These are phyloP conservation scores for Colletotrichum tropicale DNA, from an alignment of 2,329 filamentous ascomycete species.

Conservation along the genomic window DNA sequence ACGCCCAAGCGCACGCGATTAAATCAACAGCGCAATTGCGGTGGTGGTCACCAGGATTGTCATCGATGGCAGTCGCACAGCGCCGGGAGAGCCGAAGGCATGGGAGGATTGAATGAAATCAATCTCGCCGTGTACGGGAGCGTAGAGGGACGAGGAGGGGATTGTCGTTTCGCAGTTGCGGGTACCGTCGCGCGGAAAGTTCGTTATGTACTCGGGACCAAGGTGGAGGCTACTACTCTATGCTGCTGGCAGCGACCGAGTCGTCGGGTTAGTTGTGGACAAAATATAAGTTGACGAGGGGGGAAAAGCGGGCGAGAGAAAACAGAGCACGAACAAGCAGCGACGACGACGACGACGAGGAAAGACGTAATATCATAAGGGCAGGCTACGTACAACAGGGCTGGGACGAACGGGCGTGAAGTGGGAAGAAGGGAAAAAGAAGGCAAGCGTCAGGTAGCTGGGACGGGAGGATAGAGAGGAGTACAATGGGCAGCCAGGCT, in stretches of 20 bases:
- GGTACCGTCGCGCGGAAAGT: conserved; percentile 18
- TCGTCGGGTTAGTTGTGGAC: conserved; percentile 8
- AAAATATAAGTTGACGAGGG: not conserved
- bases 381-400: conserved; percentile 18
- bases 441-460: not conserved
- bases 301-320: not conserved
- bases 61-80: conserved; percentile 4
- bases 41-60: not conserved
- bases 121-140: not conserved
- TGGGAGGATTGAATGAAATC: not conserved
- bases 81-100: not conserved
- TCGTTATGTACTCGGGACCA: conserved; percentile 16
- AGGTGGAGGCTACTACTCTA: conserved; percentile 16
- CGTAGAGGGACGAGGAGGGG: not conserved
- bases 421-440: conserved; percentile 2
- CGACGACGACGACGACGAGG: not conserved
- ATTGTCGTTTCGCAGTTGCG: conserved; percentile 20
- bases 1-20: not conserved
- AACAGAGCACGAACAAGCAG: conserved; percentile 5
- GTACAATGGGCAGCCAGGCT: not conserved
- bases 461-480: conserved; percentile 13
- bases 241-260: conserved; percentile 11
- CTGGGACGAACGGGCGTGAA: conserved; percentile 18
- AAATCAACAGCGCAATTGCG: not conserved
- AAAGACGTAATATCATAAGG: conserved; percentile 17